These are phyloP conservation scores for Apiospora malaysiana DNA, from an alignment of 2,329 filamentous ascomycete species.

Conservation along the genomic window DNA sequence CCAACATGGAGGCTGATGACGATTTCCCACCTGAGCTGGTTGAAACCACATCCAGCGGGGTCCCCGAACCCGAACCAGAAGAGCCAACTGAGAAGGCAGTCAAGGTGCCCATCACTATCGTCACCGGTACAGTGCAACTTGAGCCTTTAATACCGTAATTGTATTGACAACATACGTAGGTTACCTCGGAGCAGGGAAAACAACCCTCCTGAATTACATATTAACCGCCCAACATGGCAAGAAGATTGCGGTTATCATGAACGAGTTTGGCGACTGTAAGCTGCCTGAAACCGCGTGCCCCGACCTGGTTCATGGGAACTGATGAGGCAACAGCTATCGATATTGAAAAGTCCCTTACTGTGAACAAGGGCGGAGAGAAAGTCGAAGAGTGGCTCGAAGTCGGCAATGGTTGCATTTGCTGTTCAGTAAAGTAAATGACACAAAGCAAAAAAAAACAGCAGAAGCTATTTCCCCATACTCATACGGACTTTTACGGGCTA, in stretches of 20 bases:
- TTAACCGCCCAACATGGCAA: constrained; percentile 94
- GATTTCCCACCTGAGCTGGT: constrained; percentile 71
- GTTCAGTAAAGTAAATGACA: constrained; percentile 80
- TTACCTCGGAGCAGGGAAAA: constrained; percentile 95
- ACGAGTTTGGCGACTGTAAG: constrained; percentile 86
- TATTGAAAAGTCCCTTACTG: constrained; percentile 93
- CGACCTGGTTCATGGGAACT: neutral
- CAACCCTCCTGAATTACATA: constrained; percentile 94
- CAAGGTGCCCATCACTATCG: constrained; percentile 84
- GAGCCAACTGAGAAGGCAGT: constrained; percentile 56
- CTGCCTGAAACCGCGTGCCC: constrained; percentile 23
- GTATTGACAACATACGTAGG: constrained; percentile 56
- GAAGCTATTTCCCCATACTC: neutral
- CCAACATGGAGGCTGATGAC: constrained; percentile 67
- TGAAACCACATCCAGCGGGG: constrained; percentile 44
- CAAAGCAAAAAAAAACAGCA: no score
- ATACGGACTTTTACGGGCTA: constrained; percentile 32
- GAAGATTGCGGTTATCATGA: constrained; percentile 97
- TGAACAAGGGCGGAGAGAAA: constrained; percentile 81
- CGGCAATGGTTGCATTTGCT: constrained; percentile 96
- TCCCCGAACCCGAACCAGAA: constrained; percentile 40
- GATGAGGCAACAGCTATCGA: constrained; percentile 69
- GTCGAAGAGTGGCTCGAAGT: constrained; percentile 96
- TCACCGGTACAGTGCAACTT: constrained; percentile 65
- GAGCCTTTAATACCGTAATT: neutral